Conservation (phyloP, 768 basidiomycete genomes). For the Mycena vulgaris region DNA sequence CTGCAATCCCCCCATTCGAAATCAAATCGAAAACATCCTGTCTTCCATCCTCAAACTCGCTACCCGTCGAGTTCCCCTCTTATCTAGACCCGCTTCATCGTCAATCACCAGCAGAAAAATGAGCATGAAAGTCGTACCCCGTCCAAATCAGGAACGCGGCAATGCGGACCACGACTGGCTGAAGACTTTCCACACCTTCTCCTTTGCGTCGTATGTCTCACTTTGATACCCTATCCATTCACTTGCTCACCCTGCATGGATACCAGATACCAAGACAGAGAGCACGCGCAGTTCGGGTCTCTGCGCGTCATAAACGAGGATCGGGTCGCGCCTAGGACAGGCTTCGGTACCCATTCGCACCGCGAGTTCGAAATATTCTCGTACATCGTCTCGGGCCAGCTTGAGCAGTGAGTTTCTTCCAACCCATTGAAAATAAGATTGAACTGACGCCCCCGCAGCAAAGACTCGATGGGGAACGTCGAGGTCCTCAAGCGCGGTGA, state of each 20-base stretch:
- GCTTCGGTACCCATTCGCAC: slow-evolving; percentile 91
- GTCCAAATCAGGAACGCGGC: slow-evolving; percentile 75
- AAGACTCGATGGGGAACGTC: slow-evolving; percentile 92
- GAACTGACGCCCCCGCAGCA: slow-evolving; percentile 58
- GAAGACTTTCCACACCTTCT: slow-evolving; percentile 77
- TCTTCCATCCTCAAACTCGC: neutral
- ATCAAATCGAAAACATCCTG: too few species aligned
- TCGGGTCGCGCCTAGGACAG: slow-evolving; percentile 80
- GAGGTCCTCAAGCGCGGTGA: slow-evolving; percentile 92
- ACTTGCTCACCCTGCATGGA: neutral
- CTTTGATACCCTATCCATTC: neutral
- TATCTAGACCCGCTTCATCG: neutral
- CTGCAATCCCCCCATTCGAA: too few species aligned
- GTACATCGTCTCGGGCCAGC: slow-evolving; percentile 83
- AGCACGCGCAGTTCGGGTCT: slow-evolving; percentile 64
- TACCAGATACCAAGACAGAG: neutral
- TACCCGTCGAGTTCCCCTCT: neutral
- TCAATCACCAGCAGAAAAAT: neutral
- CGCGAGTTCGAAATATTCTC: slow-evolving; percentile 93
- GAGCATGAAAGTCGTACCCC: slow-evolving; percentile 57
- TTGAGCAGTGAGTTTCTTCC: slow-evolving; percentile 77
- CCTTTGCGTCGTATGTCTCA: slow-evolving; percentile 7
- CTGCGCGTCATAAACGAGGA: slow-evolving; percentile 96
- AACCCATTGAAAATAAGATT: neutral
- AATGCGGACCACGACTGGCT: slow-evolving; percentile 87